phyloP scores from a whole-genome alignment of 345 rosid species.

The Aurinia saxatilis region DNA sequence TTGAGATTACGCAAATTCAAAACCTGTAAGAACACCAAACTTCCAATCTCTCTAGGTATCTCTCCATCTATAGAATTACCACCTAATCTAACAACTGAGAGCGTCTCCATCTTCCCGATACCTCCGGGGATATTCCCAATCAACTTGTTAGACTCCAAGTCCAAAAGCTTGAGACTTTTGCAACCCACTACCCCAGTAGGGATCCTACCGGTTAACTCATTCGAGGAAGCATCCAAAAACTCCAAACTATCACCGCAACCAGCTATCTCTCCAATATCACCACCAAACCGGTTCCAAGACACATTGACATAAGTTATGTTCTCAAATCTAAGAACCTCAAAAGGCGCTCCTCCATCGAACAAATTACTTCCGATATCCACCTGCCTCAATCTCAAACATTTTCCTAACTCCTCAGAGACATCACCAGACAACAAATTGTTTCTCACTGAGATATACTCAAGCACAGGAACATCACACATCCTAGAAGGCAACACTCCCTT shows the following conservation, averaged over 20 bases:
- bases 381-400: slow-evolving; percentile 50
- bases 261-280: slow-evolving; percentile 47
- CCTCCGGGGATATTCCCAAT: slow-evolving; percentile 57
- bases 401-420: slow-evolving; percentile 43
- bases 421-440: slow-evolving; percentile 59
- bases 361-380: slow-evolving; percentile 73
- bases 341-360: slow-evolving; percentile 67
- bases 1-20: slow-evolving; percentile 78
- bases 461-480: slow-evolving; percentile 55
- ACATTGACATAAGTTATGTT: slow-evolving; percentile 65
- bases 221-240: slow-evolving; percentile 69
- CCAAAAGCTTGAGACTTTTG: slow-evolving; percentile 62
- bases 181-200: slow-evolving; percentile 58
- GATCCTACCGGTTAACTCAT: slow-evolving; percentile 53
- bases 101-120: slow-evolving; percentile 42
- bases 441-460: slow-evolving; percentile 56
- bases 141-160: slow-evolving; percentile 70
- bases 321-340: slow-evolving; percentile 45
- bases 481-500: slow-evolving; percentile 49
- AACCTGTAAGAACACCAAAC: slow-evolving; percentile 57
- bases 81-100: slow-evolving; percentile 65
- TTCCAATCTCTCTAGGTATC: slow-evolving; percentile 53
- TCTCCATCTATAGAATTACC: slow-evolving; percentile 57
- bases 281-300: slow-evolving; percentile 60
- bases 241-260: slow-evolving; percentile 54